Conservation (phyloP, 108 stramenopile genomes). For the Cyclotella kingstonii region DNA sequence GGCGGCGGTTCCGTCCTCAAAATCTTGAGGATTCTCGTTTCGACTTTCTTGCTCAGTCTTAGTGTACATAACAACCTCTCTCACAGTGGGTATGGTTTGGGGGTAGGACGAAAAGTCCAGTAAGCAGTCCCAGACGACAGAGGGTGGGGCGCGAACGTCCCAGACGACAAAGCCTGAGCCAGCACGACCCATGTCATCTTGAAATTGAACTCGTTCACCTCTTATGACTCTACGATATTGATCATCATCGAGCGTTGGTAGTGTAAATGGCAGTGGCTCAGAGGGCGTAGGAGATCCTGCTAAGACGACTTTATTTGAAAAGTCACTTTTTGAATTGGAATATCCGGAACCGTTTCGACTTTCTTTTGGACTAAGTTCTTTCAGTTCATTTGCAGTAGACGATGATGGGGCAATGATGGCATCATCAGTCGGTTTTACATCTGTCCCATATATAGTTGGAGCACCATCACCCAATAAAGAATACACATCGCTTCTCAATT, state of each 20-base stretch:
- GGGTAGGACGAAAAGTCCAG: slow-evolving; percentile 87
- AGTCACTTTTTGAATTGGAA: slow-evolving; percentile 45
- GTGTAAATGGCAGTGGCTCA: slow-evolving; percentile 68
- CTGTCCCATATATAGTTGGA: too few species aligned
- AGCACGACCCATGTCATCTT: slow-evolving; percentile 82
- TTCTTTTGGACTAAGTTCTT: too few species aligned
- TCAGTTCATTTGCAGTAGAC: too few species aligned
- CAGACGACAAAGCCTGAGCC: slow-evolving; percentile 84
- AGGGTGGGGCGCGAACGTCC: slow-evolving; percentile 76
- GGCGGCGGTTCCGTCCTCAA: slow-evolving; percentile 61
- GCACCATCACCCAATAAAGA: too few species aligned
- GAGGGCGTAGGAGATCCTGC: slow-evolving; percentile 40
- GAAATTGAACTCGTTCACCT: slow-evolving; percentile 79
- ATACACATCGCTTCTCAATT: too few species aligned
- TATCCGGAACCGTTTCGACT: too few species aligned
- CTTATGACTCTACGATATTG: slow-evolving; percentile 45
- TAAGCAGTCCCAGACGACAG: slow-evolving; percentile 82
- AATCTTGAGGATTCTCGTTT: slow-evolving; percentile 62
- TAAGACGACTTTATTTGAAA: slow-evolving; percentile 45
- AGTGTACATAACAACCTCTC: slow-evolving; percentile 78
- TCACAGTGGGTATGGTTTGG: slow-evolving; percentile 77
- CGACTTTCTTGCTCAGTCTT: slow-evolving; percentile 62
- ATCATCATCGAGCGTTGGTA: slow-evolving; percentile 54
- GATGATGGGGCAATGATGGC: too few species aligned
- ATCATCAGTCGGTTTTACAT: too few species aligned